Conservation (phyloP, 176 grass and related monocot species). For the Stipa capillata region DNA sequence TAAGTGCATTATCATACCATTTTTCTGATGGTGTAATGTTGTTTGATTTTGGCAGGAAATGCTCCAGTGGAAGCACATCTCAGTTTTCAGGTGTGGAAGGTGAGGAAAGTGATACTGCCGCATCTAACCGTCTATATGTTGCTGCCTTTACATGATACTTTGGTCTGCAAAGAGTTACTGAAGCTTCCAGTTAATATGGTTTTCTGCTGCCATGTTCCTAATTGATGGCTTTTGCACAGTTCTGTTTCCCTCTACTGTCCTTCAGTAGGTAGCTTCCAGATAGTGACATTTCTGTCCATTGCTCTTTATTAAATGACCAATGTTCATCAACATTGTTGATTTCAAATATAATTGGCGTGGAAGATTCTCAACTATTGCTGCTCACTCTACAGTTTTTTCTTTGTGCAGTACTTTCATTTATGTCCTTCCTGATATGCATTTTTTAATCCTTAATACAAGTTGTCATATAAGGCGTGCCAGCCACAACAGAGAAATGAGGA, state of each 20-base stretch:
- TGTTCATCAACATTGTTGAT: slow-evolving; percentile 7
- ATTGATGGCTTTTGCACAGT: slow-evolving; percentile 31
- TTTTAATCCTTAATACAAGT: neutral
- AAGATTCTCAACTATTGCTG: slow-evolving; percentile 10
- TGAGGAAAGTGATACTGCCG: slow-evolving; percentile 69
- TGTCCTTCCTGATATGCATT: neutral
- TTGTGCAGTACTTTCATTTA: neutral
- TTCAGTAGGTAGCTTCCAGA: slow-evolving; percentile 18
- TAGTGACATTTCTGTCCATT: slow-evolving; percentile 12
- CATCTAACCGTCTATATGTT: slow-evolving; percentile 28
- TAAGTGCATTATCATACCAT: neutral
- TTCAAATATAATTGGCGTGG: slow-evolving; percentile 1
- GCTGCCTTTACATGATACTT: slow-evolving; percentile 34
- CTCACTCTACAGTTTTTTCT: neutral
- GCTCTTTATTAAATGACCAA: neutral
- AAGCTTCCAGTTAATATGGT: slow-evolving; percentile 22
- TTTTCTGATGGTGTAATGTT: neutral
- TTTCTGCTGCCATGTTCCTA: slow-evolving; percentile 31
- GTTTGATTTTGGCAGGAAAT: slow-evolving; percentile 44
- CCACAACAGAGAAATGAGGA: neutral
- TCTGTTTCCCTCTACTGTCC: neutral
- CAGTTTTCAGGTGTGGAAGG: slow-evolving; percentile 58
- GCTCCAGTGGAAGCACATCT: slow-evolving; percentile 30
- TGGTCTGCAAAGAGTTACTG: slow-evolving; percentile 3
- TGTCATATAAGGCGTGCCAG: neutral